Percentiles rank a stretch among this genome's conserved stretches.
Evolutionary conservation across 495 filamentous ascomycete species (phyloP).

Genomic region (Hypoxylon lienhwacheense): DNA sequence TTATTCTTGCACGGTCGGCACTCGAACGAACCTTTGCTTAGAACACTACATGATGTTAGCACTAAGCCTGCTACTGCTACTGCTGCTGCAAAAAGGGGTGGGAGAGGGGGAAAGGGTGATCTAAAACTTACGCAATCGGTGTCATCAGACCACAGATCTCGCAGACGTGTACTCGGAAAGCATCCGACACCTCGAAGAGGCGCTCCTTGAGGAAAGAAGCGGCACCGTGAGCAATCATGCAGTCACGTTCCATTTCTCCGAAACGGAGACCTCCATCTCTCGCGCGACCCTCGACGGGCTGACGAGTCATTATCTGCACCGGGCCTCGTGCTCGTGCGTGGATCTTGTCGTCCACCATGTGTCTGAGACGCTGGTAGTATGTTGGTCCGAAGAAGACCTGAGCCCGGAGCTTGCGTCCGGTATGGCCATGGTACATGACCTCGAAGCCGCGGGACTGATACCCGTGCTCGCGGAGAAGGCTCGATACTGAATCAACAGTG

Average conservation of each 20-base stretch:
- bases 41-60: constrained; percentile 64
- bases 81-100: neutral
- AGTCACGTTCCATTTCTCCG: constrained; percentile 99
- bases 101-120: constrained; percentile 7
- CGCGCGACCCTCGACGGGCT: constrained; percentile 98
- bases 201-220: constrained; percentile 96
- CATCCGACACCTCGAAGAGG: constrained; percentile 94
- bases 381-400: constrained; percentile 98
- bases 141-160: constrained; percentile 99
- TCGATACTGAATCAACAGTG: constrained; percentile 91
- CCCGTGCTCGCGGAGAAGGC: constrained; percentile 83
- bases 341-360: constrained; percentile 99
- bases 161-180: constrained; percentile 97
- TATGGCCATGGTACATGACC: constrained; percentile 98
- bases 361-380: constrained; percentile 96
- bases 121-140: constrained; percentile 95
- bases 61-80: too few species aligned
- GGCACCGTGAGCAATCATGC: constrained; percentile 98
- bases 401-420: constrained; percentile 84
- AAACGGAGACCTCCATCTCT: constrained; percentile 97
- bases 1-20: constrained; percentile 98
- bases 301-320: constrained; percentile 93
- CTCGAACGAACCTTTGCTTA: constrained; percentile 91
- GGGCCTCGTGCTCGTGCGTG: constrained; percentile 94
- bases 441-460: constrained; percentile 98